Conservation (phyloP, 352 stramenopile genomes). For the Phytophthora pini region DNA sequence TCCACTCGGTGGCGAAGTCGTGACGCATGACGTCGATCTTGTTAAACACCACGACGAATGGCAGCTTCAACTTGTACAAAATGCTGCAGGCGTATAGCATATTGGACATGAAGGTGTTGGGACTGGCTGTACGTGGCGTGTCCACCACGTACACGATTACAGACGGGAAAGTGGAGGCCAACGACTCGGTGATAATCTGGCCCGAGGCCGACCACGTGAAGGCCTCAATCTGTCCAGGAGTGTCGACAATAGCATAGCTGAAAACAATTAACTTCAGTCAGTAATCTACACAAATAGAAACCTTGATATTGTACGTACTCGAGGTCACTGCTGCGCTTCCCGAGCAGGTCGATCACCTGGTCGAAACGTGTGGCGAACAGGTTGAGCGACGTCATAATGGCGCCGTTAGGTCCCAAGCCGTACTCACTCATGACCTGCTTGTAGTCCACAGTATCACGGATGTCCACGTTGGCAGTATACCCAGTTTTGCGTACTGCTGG, state of each 20-base stretch:
- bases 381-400: slow-evolving; percentile 99
- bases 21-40: slow-evolving; percentile 97
- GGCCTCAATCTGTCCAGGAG: slow-evolving; percentile 99
- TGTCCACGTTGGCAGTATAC: slow-evolving; percentile 98
- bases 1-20: slow-evolving; percentile 98
- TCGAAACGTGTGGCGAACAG: slow-evolving; percentile 99
- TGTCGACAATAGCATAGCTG: slow-evolving; percentile 98
- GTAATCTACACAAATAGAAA: neutral
- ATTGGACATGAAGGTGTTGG: slow-evolving; percentile 99
- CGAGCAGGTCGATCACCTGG: slow-evolving; percentile 96
- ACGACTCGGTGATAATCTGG: slow-evolving; percentile 97
- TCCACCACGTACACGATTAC: slow-evolving; percentile 98
- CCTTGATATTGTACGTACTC: slow-evolving; percentile 59
- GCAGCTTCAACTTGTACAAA: slow-evolving; percentile 97
- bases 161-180: slow-evolving; percentile 97
- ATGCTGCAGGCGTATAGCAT: slow-evolving; percentile 99
- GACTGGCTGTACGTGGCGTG: slow-evolving; percentile 95
- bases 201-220: slow-evolving; percentile 99
- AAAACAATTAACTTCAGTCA: slow-evolving; percentile 17
- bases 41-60: slow-evolving; percentile 98
- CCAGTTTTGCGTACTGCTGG: slow-evolving; percentile 96
- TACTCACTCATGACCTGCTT: slow-evolving; percentile 99
- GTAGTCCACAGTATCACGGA: slow-evolving; percentile 99
- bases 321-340: slow-evolving; percentile 86
- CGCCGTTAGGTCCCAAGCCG: slow-evolving; percentile 97